Evolutionary conservation across 805 yeast species (phyloP), one percentile per base, ranked within the genome.

Genomic region (Kluyveromyces nonfermentans): DNA sequence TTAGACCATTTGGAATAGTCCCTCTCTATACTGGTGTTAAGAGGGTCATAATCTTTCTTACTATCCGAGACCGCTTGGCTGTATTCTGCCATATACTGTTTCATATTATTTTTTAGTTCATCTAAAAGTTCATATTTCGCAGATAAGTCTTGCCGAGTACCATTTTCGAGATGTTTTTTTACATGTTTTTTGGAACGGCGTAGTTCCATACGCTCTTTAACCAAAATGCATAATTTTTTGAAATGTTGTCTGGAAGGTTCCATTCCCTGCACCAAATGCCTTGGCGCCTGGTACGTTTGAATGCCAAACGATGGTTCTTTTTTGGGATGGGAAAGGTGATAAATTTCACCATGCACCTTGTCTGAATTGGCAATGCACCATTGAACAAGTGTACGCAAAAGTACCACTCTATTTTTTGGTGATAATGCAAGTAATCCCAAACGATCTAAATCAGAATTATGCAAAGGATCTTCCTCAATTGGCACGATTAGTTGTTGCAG

Each of bases 301-400:
- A 52, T 46, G 8, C 55, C 56, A 44, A 55, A 53, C 2, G 55
- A 46, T 9, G 60, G 56, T 32, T 61, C 64, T 30, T 54, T 55
- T 34, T 51, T 57, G 4, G 49, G 37, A 45, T 60, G 63, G 18
- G 57, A 45, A 5, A 58, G 40, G 17, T 50, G 49, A 34, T 54
- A 51, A 7, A 60, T 54, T 42, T 58, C 62, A 40, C 52, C 53
- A 39, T 57, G 65, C 18, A 61, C 49, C 31, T 46, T 45, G 4
- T 51, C 47, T 1, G 61, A 57, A 35, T 61, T 49, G 2, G 57
- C 45, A 14, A 50, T 43, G 36, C 54, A 52, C 56, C 62, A 53
- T 41, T 55, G 53, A 1, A 53, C 50, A 34, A 61, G 34, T 2
- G 54, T 42, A 34, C 55, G 49, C 31, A 61, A 43, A 5, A 56